Base-by-base conservation (phyloP, 116 monocot genomes). In the Zostera marina region DNA sequence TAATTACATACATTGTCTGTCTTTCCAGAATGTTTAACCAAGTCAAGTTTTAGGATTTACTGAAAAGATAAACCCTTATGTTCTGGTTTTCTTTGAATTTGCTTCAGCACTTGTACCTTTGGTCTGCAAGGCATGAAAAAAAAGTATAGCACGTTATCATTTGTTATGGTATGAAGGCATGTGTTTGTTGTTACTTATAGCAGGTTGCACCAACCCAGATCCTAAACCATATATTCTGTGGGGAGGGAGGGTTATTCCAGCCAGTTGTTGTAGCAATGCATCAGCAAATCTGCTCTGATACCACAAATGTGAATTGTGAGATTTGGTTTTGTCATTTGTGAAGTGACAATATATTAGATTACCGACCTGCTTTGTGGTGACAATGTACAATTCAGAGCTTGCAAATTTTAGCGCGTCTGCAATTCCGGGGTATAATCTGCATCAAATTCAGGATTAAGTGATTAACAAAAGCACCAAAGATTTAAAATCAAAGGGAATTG, bases 301-400 rank as follows among this genome's bases (percentile, higher is more conserved):
- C 13, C 43, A 52, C 63, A 49, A 43, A 41, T 41, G 7, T 47
- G 24, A 21, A 12, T 8, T 61, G 47, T n/a, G 15, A 16, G 47
- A 26, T 54, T 24, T 23, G 45, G 24, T 32, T 32, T 32, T 32
- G 32, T 32, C 32, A 32, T 5, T 32, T 32, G 32, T n/a, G n/a
- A n/a, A n/a, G n/a, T n/a, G 16, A 20, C 13, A 63, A 32, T 14
- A 42, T n/a, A n/a, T n/a, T n/a, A n/a, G n/a, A n/a, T n/a, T n/a
- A n/a, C n/a, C n/a, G 4, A 65, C 98, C 83, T 98, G 98, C 47
- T 98, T 98, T 59, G 98, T 98, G 15, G 98, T 98, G 56, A 98
- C 86, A 68, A 90, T 87, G 56, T 79, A 98, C 32, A 91, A 22
- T 73, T 63, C 70, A 46, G 98, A 98, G 58, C 91, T 85, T 70